Base-by-base conservation (phyloP, 2,329 filamentous ascomycete species). In the Cryphonectria japonica region DNA sequence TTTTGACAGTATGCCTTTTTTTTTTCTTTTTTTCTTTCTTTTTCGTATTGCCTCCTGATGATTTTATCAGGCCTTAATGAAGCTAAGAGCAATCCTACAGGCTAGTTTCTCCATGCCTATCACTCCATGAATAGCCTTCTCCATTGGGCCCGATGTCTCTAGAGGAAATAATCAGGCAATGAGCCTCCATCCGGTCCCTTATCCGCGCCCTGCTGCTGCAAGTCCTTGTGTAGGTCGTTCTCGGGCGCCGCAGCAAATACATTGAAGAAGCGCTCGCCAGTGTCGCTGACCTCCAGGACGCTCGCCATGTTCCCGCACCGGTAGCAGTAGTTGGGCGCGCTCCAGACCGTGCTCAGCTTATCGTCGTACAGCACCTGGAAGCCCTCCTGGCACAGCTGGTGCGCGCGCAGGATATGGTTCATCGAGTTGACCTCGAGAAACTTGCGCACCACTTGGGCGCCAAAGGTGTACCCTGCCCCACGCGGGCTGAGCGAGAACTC, bases 361-460 rank as follows among this genome's bases (percentile, higher is more conserved):
- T 98, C 95, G 77, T 98, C 95, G 80, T 97, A 99, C 22, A 99
- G 88, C 63, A 98, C 93, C 83, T 98, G 96, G 81, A 95, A 99
- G 0, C 96, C 96, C 83, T 99, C 96, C 81, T 99, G 96, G 80
- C 96, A 99, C 5, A 99, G 88, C 83, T 99, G 96, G 82, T 99
- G 96, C n/a, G 96, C 96, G 34, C 96, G 93, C 70, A 99, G 86
- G 74, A 99, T 99, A 81, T 99, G 96, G 43, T 92, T 95, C 95
- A 99, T 98, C 80, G 90, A 92, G 82, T 99, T 99, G 76, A 99
- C 95, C 76, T 96, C 93, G 43, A 99, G 85, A 81, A 99, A 99
- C 82, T 99, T 99, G 83, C 95, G 97, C 67, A 99, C 96, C 22
- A 99, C 96, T 81, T 98, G 96, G 8, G 95, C 94, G 69, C 96